Evolutionary conservation across 2,329 filamentous ascomycete genomes (phyloP), one percentile per base, ranked within the genome.

Genomic region (Colletotrichum sidae): DNA sequence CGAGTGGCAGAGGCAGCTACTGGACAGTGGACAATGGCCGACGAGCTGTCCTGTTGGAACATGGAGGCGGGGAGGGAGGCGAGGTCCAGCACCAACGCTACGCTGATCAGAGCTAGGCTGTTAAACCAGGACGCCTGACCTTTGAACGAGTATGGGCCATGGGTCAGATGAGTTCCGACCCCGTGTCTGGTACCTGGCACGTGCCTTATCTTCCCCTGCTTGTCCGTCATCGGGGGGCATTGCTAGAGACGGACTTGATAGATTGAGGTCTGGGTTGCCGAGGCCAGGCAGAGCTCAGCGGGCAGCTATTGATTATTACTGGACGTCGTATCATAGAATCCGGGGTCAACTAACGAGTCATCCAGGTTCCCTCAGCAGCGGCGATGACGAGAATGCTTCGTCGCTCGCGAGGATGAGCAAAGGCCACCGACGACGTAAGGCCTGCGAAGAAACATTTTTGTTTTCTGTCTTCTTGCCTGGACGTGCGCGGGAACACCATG

Each of bases 81-180:
- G 37, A 66, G 62, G 58, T 52, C 62, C 58, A 65, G 62, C 58
- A 65, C 45, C 58, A 65, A 53, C 63, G 58, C 63, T 63, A 66
- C 47, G 58, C 63, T 66, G 58, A 62, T 66, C 63, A 46, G 38
- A 62, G 63, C 63, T 66, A 62, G 61, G 25, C 25, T 25, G 25
- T 25, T 25, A 25, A 25, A 25, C 45, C 58, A 25, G 33, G 37
- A 57, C 53, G 63, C 58, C 63, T 66, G 63, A 66, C 63, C 58
- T 25, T 25, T 25, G 25, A 25, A 25, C 25, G 25, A 25, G 25
- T 25, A 25, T 25, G 25, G 25, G 25, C 25, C 58, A 66, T 53
- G 10, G 63, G 63, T 66, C 63, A 66, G 58, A 66, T 66, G 63
- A 61, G 42, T 38, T 46, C 38, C 25, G 25, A 5, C 44, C 39